These are phyloP conservation scores for Ganoderma meredithae DNA, from an alignment of 1,284 basidiomycete genomes.

Conservation along the genomic window DNA sequence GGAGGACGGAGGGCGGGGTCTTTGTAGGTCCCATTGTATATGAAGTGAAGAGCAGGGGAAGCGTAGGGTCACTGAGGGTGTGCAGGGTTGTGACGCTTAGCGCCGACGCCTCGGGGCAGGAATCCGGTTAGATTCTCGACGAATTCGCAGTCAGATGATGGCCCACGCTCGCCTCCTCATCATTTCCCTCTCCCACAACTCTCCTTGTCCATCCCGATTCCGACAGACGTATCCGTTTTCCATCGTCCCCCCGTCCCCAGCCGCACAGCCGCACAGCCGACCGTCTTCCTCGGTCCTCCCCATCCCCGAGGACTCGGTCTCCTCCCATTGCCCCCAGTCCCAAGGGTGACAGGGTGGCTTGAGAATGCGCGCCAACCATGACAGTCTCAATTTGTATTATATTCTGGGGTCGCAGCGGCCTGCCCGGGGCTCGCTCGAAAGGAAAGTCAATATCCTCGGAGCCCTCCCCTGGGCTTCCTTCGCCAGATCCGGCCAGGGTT, in stretches of 20 bases:
- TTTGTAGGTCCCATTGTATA: slow-evolving; percentile 35
- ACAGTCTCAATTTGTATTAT: slow-evolving; percentile 12
- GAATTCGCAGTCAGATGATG: slow-evolving; percentile 30
- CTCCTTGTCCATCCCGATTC: slow-evolving; percentile 13
- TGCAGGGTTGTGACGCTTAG: slow-evolving; percentile 29
- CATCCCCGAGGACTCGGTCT: slow-evolving; percentile 19
- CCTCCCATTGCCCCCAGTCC: slow-evolving; percentile 9
- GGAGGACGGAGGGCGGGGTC: slow-evolving; percentile 20
- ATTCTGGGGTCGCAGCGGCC: slow-evolving; percentile 18
- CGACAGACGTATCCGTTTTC: slow-evolving; percentile 25
- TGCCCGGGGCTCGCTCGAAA: slow-evolving; percentile 16
- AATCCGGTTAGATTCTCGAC: slow-evolving; percentile 28
- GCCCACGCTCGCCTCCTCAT: slow-evolving; percentile 17
- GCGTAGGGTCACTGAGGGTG: slow-evolving; percentile 18
- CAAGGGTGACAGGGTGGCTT: slow-evolving; percentile 22
- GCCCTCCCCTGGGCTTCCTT: slow-evolving; percentile 16
- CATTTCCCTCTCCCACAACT: slow-evolving; percentile 17
- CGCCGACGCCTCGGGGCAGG: slow-evolving; percentile 25
- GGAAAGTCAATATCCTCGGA: slow-evolving; percentile 13
- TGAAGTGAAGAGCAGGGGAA: slow-evolving; percentile 31
- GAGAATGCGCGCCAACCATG: slow-evolving; percentile 14
- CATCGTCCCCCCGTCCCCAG: slow-evolving; percentile 18
- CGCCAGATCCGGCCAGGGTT: slow-evolving; percentile 16
- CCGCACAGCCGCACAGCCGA: slow-evolving; percentile 10
- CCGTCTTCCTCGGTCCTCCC: slow-evolving; percentile 9